Evolutionary conservation across 2,329 filamentous ascomycete genomes (phyloP).

Genomic region (Didymellaceae sp.): DNA sequence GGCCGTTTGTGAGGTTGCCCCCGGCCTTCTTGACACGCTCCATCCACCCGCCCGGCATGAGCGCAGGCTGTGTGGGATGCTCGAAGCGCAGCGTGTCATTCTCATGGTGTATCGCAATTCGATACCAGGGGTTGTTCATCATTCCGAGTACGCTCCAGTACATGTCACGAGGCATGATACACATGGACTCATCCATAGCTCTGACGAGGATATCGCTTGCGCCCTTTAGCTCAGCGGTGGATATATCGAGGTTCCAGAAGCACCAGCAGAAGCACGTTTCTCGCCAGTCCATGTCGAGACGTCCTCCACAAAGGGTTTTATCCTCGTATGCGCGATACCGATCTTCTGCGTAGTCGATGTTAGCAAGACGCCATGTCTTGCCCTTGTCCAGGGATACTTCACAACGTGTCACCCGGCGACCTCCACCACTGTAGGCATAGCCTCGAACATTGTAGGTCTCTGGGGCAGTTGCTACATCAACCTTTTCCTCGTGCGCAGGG

Average conservation of each 20-base stretch:
- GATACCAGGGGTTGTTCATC: constrained; percentile 98
- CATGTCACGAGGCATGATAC: constrained; percentile 87
- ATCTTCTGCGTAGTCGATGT: constrained; percentile 85
- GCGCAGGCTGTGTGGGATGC: constrained; percentile 82
- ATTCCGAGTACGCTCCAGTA: constrained; percentile 95
- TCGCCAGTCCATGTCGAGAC: constrained; percentile 79
- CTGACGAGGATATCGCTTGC: constrained; percentile 79
- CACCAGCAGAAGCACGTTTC: constrained; percentile 90
- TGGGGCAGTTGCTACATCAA: constrained; percentile 58
- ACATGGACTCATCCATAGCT: constrained; percentile 90
- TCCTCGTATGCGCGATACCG: constrained; percentile 72
- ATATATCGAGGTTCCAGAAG: constrained; percentile 81
- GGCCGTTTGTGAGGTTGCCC: constrained; percentile 79
- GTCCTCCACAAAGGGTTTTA: constrained; percentile 75
- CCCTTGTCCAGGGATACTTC: constrained; percentile 86
- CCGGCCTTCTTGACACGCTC: constrained; percentile 84
- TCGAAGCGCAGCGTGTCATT: constrained; percentile 70
- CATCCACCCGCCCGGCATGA: constrained; percentile 90
- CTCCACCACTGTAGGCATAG: constrained; percentile 89
- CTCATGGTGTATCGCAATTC: constrained; percentile 77
- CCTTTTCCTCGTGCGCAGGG: constrained; percentile 76
- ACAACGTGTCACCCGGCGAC: constrained; percentile 80
- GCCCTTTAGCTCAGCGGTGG: constrained; percentile 64
- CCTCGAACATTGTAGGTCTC: constrained; percentile 72
- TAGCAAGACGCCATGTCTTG: constrained; percentile 77